Evolutionary conservation across 345 rosid species (phyloP).

Genomic region (Melastoma malabathricum): DNA sequence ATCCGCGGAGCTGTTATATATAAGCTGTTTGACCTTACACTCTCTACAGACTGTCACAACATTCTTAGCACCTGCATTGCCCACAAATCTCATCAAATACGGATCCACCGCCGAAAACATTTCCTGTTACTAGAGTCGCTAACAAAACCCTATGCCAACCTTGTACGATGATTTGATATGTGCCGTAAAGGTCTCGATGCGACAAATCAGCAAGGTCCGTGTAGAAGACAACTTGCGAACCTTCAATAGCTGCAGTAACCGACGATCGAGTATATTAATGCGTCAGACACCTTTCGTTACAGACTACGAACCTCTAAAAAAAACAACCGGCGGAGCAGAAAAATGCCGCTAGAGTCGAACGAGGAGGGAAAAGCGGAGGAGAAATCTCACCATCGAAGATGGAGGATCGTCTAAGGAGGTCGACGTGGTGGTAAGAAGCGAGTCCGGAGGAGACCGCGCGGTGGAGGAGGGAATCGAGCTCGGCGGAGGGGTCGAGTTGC

Average conservation of each 20-base stretch:
- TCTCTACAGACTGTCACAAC: slow-evolving; percentile 67
- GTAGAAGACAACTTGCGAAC: slow-evolving; percentile 57
- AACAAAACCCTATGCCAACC: slow-evolving; percentile 24
- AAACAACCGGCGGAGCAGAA: neutral
- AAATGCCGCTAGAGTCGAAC: slow-evolving; percentile 8
- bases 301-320: neutral
- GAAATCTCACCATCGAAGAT: slow-evolving; percentile 37
- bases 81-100: neutral
- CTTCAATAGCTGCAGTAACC: slow-evolving; percentile 49
- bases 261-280: neutral
- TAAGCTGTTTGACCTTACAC: slow-evolving; percentile 61
- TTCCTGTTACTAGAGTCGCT: neutral
- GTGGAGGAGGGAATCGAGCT: slow-evolving; percentile 40
- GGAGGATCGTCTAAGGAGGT: slow-evolving; percentile 49
- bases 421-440: slow-evolving; percentile 54
- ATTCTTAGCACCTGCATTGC: slow-evolving; percentile 57
- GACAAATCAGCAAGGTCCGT: slow-evolving; percentile 42
- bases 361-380: neutral
- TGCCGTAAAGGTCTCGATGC: slow-evolving; percentile 28
- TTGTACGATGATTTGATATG: slow-evolving; percentile 69
- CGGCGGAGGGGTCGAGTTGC: slow-evolving; percentile 27
- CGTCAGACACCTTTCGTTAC: neutral
- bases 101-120: neutral
- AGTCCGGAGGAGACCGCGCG: slow-evolving; percentile 51
- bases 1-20: slow-evolving; percentile 79